Evolutionary conservation across 345 rosid species (phyloP).

Genomic region (Kandelia obovata): DNA sequence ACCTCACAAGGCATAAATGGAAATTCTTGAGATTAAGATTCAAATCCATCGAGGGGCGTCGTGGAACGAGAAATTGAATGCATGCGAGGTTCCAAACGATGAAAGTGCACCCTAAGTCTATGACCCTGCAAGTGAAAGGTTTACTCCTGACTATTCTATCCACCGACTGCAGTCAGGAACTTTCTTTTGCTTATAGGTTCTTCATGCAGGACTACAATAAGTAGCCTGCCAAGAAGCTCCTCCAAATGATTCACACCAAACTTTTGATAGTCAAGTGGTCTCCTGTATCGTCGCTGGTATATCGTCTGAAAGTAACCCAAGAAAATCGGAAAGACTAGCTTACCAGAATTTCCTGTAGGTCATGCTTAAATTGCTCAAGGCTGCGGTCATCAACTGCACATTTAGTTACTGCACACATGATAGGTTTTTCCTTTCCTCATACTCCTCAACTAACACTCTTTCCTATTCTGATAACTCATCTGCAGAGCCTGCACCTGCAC

Average conservation of each 20-base stretch:
- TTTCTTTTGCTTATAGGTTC: slow-evolving; percentile 49
- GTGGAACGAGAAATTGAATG: not conserved
- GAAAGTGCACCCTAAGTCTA: not conserved
- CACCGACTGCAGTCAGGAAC: slow-evolving; percentile 43
- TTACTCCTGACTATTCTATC: slow-evolving; percentile 20
- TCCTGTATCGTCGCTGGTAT: slow-evolving; percentile 84
- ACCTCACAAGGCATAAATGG: slow-evolving; percentile 8
- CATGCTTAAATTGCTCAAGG: slow-evolving; percentile 70
- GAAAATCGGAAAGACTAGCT: slow-evolving; percentile 70
- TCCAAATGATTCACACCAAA: slow-evolving; percentile 68
- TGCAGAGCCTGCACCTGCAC: slow-evolving; percentile 40
- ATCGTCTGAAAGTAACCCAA: slow-evolving; percentile 73
- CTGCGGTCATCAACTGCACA: slow-evolving; percentile 26
- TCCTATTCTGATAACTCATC: slow-evolving; percentile 75
- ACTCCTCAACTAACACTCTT: slow-evolving; percentile 40
- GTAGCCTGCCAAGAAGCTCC: slow-evolving; percentile 62
- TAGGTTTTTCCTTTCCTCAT: slow-evolving; percentile 28
- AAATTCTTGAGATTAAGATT: not conserved
- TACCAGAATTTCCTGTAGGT: slow-evolving; percentile 83
- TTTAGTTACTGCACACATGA: slow-evolving; percentile 18
- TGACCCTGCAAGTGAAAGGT: not conserved
- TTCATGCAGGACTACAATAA: slow-evolving; percentile 48
- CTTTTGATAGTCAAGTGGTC: slow-evolving; percentile 43
- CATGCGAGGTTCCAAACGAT: not conserved
- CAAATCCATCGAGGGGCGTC: slow-evolving; percentile 12